Base-by-base conservation (phyloP, 1,284 basidiomycete genomes). In the Neonothopanus nambi region DNA sequence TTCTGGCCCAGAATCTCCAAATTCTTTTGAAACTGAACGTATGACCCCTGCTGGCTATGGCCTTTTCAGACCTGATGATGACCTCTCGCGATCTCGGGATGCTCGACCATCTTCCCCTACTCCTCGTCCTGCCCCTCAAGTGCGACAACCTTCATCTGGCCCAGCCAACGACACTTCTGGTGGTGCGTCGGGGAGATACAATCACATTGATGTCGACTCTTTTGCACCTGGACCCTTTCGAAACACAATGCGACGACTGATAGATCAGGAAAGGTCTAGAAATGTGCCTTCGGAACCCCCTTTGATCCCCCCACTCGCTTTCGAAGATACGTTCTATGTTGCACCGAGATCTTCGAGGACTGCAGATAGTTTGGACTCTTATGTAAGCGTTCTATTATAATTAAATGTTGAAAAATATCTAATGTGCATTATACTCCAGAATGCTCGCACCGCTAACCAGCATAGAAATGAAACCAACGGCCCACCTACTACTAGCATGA, bases 181-280 rank as follows among this genome's bases (percentile, higher is more conserved):
- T 30, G 43, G 41, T 11, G 15, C 50, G 43, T 30, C 48, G 5
- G 41, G 59, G 38, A 24, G 40, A 13, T 30, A 24, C 18, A 42
- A 30, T 18, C 59, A 58, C 28, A 63, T 75, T 26, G 66, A 77
- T 59, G 66, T 72, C 2, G 65, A 71, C 7, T 61, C 66, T 1
- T 76, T 72, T 56, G 67, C 70, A 12, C 70, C 74, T 38, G 76
- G 77, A 5, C 73, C 73, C 3, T 77, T 76, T 63, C 63, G 75
- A 28, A 73, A 74, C 47, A 75, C 76, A 7, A 60, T 78, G 53
- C 69, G 72, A 52, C 62, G 68, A 26, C 50, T 67, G 24, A 61
- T 64, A 17, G 63, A 70, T 21, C 51, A 51, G 6, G 41, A 60
- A 61, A 44, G 62, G 63, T 49, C 50, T 59, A 47, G 51, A n/a